These are phyloP conservation scores for Tolypocladium cylindrosporum DNA, from an alignment of 2,329 filamentous ascomycete genomes.

Conservation along the genomic window DNA sequence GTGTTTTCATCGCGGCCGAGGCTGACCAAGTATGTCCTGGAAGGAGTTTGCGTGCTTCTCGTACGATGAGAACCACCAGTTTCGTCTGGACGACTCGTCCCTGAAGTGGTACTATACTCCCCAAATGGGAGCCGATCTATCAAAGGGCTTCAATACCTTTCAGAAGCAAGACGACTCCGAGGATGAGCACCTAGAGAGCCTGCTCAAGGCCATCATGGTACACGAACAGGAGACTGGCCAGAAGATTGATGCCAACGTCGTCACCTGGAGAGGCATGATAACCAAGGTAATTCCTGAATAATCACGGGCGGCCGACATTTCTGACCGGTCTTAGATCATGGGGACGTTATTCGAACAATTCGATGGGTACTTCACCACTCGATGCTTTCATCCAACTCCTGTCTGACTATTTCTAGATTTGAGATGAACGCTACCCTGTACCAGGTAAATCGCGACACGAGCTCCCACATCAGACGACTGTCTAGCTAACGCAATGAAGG, in stretches of 20 bases:
- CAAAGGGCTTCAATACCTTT: conserved; percentile 72
- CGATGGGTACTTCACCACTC: conserved; percentile 48
- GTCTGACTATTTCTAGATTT: conserved; percentile 46
- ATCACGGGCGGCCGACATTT: neutral
- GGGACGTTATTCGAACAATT: conserved; percentile 70
- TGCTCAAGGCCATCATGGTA: conserved; percentile 65
- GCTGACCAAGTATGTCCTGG: neutral
- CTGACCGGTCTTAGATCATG: conserved; percentile 57
- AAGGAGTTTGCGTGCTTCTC: conserved; percentile 91
- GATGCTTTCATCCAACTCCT: neutral
- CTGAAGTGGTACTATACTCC: conserved; percentile 84
- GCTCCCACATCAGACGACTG: conserved; percentile 3
- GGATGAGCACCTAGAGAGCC: conserved; percentile 82
- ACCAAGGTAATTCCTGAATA: conserved; percentile 58
- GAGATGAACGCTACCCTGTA: conserved; percentile 93
- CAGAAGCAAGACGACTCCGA: conserved; percentile 68
- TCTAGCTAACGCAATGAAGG: conserved; percentile 23
- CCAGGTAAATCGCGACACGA: conserved; percentile 50
- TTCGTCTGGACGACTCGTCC: conserved; percentile 67
- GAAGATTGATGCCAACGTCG: conserved; percentile 64
- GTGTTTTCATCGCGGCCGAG: neutral
- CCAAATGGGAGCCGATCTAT: conserved; percentile 60
- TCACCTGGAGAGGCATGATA: conserved; percentile 98
- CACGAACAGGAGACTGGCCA: conserved; percentile 60
- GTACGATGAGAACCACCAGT: conserved; percentile 74